Percentiles rank a stretch among this genome's conserved stretches.
phyloP scores from a whole-genome alignment of 352 stramenopile species.

The Pseudoperonospora humuli region DNA sequence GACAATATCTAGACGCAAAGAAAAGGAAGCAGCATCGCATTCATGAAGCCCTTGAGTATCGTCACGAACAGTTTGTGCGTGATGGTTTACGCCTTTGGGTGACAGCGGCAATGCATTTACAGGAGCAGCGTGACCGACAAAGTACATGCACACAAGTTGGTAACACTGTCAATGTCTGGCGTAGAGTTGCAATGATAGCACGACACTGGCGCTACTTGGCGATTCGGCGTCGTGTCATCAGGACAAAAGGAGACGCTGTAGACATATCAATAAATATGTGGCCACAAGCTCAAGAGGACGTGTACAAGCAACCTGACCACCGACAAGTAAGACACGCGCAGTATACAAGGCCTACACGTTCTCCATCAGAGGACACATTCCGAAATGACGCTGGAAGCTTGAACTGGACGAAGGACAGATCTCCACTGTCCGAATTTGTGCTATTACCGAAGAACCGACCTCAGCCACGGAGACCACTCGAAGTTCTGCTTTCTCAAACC shows the following conservation, averaged over 20 bases:
- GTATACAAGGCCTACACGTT: neutral
- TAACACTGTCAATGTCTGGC: constrained; percentile 19
- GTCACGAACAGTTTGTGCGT: constrained; percentile 34
- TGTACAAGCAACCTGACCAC: constrained; percentile 3
- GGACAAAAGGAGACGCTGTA: neutral
- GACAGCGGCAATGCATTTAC: constrained; percentile 28
- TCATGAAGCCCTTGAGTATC: constrained; percentile 44
- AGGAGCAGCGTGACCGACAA: constrained; percentile 26
- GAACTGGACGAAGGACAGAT: constrained; percentile 7
- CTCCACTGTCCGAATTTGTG: constrained; percentile 26
- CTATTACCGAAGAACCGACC: constrained; percentile 29
- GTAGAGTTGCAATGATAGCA: constrained; percentile 25
- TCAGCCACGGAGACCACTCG: constrained; percentile 28
- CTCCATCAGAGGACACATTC: neutral
- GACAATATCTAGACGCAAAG: constrained; percentile 25
- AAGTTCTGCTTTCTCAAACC: constrained; percentile 17
- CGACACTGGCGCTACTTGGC: constrained; percentile 26
- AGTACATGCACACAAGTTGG: constrained; percentile 15
- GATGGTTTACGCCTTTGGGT: constrained; percentile 44
- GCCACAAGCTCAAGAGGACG: constrained; percentile 2
- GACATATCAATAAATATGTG: neutral
- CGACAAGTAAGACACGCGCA: neutral
- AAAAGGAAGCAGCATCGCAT: constrained; percentile 31
- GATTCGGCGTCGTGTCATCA: constrained; percentile 7
- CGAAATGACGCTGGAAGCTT: neutral